A percentile compares a stretch with the other conserved stretches of the same genome.
Evolutionary conservation across 73 alveolate genomes (phyloP).

Genomic region (Paraurostyla sp.): DNA sequence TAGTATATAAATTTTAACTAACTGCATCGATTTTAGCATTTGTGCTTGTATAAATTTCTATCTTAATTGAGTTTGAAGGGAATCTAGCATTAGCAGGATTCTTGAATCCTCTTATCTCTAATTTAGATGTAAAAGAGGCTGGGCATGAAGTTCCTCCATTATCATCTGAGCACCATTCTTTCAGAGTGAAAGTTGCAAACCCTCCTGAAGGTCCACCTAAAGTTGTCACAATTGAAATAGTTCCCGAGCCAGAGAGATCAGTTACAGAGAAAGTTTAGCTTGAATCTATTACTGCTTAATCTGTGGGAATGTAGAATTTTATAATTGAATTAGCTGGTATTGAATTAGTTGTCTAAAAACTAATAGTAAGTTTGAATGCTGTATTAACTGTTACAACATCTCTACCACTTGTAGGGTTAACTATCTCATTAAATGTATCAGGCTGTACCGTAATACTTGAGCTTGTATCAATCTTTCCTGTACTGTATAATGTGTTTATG

Average conservation of each 20-base stretch:
- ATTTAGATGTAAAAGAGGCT: slow-evolving; percentile 38
- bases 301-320: slow-evolving; percentile 60
- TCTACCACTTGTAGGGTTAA: not conserved
- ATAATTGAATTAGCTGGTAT: slow-evolving; percentile 50
- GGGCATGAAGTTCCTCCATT: slow-evolving; percentile 55
- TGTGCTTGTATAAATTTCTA: slow-evolving; percentile 45
- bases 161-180: slow-evolving; percentile 72
- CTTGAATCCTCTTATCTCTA: slow-evolving; percentile 62
- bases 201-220: slow-evolving; percentile 21
- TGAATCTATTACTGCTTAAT: slow-evolving; percentile 49
- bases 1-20: slow-evolving; percentile 44
- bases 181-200: slow-evolving; percentile 46
- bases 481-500: not conserved
- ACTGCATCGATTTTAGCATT: slow-evolving; percentile 59
- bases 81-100: slow-evolving; percentile 66
- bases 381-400: slow-evolving; percentile 46
- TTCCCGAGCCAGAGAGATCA: slow-evolving; percentile 45
- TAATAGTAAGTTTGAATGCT: slow-evolving; percentile 28
- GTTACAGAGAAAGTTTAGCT: slow-evolving; percentile 1
- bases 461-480: slow-evolving; percentile 33
- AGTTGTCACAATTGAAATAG: slow-evolving; percentile 43
- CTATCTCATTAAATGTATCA: slow-evolving; percentile 45
- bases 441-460: slow-evolving; percentile 33
- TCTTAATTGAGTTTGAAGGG: slow-evolving; percentile 60
- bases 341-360: slow-evolving; percentile 66